Conservation (phyloP, 225 moss, liverwort and hornwort species). For the Bryoerythrophyllum caledonicum region DNA sequence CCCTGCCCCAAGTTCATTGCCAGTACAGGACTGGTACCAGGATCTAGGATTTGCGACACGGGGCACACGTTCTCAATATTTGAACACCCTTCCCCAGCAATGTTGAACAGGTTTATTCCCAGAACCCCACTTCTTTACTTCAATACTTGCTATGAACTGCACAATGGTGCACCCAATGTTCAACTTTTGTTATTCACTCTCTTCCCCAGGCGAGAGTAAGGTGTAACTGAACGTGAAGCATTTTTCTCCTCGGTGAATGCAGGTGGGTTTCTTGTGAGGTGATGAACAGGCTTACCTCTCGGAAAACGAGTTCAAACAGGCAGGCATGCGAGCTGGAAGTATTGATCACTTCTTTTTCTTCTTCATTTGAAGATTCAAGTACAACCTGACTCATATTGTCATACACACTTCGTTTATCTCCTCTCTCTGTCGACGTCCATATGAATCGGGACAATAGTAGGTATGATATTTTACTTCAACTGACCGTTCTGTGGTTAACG, state of each 20-base stretch:
- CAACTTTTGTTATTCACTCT: background rate
- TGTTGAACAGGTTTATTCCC: background rate
- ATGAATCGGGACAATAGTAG: background rate
- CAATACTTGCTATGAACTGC: background rate
- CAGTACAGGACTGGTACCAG: too few relatives aligned
- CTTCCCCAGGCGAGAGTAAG: background rate
- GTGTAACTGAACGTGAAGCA: background rate
- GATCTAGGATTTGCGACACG: background rate
- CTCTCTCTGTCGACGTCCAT: background rate
- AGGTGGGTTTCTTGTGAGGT: background rate
- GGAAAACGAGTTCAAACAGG: background rate
- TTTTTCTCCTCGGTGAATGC: background rate
- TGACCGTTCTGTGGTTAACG: too few relatives aligned
- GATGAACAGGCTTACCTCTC: too few relatives aligned
- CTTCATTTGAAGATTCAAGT: background rate
- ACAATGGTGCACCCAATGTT: background rate
- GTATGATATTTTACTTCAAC: background rate
- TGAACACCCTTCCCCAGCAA: background rate
- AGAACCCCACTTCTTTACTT: background rate
- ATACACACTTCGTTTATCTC: background rate
- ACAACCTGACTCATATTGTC: background rate
- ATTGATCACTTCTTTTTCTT: too few relatives aligned
- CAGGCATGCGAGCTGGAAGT: background rate
- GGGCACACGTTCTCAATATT: background rate
- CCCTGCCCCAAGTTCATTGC: background rate